Base-by-base conservation (phyloP, 257 asterid genomes). In the Paulownia fortunei region DNA sequence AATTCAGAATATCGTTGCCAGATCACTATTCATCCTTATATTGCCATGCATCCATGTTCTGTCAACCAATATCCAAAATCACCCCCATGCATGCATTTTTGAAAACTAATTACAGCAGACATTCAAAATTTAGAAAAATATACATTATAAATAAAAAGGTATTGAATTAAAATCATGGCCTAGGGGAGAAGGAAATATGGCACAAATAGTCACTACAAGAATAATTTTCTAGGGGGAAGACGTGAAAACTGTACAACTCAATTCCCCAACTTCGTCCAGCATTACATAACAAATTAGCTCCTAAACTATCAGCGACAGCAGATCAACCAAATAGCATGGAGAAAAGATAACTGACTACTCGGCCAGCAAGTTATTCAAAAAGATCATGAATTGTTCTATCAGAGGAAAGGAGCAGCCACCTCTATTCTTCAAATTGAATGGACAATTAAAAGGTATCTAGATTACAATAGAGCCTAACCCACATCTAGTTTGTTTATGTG, bases 291-390 rank as follows among this genome's bases (percentile, higher is more conserved):
- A 7, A 47, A 37, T 47, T 36, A 68, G 74, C 82, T 60, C 59
- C 82, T 71, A 72, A 49, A 61, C 59, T 62, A 71, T 62, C 46
- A 36, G 26, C 62, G 27, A 55, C 30, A 24, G 5, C 52, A 19
- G 23, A 72, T 19, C 19, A n/a, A 58, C 44, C 51, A 1, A 44
- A 0, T 44, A 8, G 51, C 51, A 3, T 44, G 13, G 47, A 41
- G 47, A 49, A 15, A 49, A 12, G 34, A 67, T 27, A 13, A 13
- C 36, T 52, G 34, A 54, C 58, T 19, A 69, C 23, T 44, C 12
- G 46, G 52, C 62, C 12, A 62, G 51, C 24, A 16, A 39, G 27
- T 54, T 16, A 13, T 30, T 21, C 42, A 32, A 44, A 55, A 66
- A 47, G 8, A 64, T 32, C 2, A 27, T 37, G n/a, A 49, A 37